Percentiles rank a stretch among this genome's conserved stretches.
phyloP scores from a whole-genome alignment of 768 basidiomycete genomes.

The Boletales sp. region DNA sequence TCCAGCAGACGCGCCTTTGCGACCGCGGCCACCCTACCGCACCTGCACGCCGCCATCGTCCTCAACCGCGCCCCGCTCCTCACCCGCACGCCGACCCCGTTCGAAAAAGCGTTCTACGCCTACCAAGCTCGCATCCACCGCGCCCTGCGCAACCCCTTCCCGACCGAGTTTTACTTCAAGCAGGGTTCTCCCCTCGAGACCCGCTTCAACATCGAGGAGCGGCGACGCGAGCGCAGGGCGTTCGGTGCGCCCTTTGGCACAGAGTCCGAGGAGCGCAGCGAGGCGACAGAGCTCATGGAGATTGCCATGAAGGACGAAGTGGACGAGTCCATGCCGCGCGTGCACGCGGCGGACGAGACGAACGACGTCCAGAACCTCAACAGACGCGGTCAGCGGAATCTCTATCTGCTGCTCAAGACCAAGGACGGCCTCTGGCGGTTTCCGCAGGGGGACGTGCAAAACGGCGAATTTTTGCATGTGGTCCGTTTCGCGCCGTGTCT shows the following conservation, averaged over 20 bases:
- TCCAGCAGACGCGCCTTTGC: slow-evolving; percentile 37
- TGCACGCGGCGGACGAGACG: slow-evolving; percentile 55
- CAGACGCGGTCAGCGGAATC: slow-evolving; percentile 76
- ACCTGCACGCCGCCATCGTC: slow-evolving; percentile 61
- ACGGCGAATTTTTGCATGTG: slow-evolving; percentile 74
- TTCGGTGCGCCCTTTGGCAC: slow-evolving; percentile 65
- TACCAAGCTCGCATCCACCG: slow-evolving; percentile 84
- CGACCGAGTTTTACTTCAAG: slow-evolving; percentile 91
- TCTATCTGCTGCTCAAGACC: slow-evolving; percentile 79
- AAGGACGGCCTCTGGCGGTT: slow-evolving; percentile 73
- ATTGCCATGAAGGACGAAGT: slow-evolving; percentile 58
- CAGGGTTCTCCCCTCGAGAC: slow-evolving; percentile 82
- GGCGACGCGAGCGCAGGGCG: slow-evolving; percentile 62
- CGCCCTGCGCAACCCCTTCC: slow-evolving; percentile 84
- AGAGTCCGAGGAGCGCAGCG: slow-evolving; percentile 38
- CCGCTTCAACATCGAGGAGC: slow-evolving; percentile 75
- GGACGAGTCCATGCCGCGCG: slow-evolving; percentile 59
- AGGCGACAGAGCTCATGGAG: slow-evolving; percentile 53
- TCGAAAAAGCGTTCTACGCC: slow-evolving; percentile 78
- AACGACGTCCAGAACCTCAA: slow-evolving; percentile 74
- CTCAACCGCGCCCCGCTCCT: slow-evolving; percentile 77
- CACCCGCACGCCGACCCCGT: slow-evolving; percentile 64
- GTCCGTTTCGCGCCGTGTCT: slow-evolving; percentile 36
- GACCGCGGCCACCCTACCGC: slow-evolving; percentile 39
- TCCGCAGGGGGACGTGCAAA: slow-evolving; percentile 61